Evolutionary conservation across 495 filamentous ascomycete species (phyloP), one percentile per base, ranked within the genome.

Genomic region (Aspergillus ellipticus): DNA sequence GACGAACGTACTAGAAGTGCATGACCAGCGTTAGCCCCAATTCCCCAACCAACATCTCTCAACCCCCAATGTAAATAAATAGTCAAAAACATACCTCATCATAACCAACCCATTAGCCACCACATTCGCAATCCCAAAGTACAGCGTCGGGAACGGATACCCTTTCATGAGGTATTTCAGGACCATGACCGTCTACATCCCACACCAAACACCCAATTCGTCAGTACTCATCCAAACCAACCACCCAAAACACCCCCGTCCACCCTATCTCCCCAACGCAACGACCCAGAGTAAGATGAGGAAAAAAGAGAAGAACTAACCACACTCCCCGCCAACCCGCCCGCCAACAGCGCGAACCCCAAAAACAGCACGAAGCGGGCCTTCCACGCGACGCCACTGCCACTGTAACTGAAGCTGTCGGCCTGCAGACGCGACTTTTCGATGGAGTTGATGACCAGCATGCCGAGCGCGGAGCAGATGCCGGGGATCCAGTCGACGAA

Each of bases 401-500:
- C 92, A 28, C 81, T 86, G 68, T 98, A 97, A 62, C 82, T 87
- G 73, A 89, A 97, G 61, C 79, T 87, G 71, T 97, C 94, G 42
- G 87, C 88, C 55, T 85, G 87, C 63, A 99, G 76, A 17, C 92
- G 80, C 11, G 85, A 82, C 79, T 97, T 97, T 70, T 99, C 95
- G 61, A 99, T 96, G 54, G 85, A 89, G 79, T 97, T 99, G 83
- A 99, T 97, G 56, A 97, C 91, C 7, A 97, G 87, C 95, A 97
- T 97, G 45, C 95, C 95, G 19, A 97, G 82, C 48, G 85, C 81
- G 43, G 84, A 89, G 79, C 96, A 99, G 77, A 99, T 96, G 53
- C 91, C 86, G 19, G 95, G 95, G 60, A 99, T 89, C 95, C 95
- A 99, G 81, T 99, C 95, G 65, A 97, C 82, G 72, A 97, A 97